Base-by-base conservation (phyloP, 345 rosid genomes). In the Erucastrum elatum region DNA sequence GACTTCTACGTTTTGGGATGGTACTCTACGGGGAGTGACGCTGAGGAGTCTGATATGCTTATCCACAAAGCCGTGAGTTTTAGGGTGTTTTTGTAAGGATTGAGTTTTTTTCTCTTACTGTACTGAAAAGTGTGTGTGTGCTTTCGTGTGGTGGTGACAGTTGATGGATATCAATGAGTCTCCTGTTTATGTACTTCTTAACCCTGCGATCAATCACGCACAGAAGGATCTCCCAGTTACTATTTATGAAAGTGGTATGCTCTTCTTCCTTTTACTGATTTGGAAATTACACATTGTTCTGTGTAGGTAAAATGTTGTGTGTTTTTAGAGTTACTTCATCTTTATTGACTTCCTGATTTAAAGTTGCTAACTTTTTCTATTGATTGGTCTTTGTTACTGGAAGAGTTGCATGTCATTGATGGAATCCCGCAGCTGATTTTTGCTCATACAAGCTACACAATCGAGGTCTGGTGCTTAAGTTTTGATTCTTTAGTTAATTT, bases 111-210 rank as follows among this genome's bases (percentile, higher is more conserved):
- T 77, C 9, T 27, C 58, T 66, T 44, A 6, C 4, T 56, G 5
- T 59, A 44, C 73, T 64, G 35, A 76, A 66, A 56, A 13, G 33
- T 66, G n/a, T 66, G 39, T 69, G 69, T 33, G 2, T 29, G 55
- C 27, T 76, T 76, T 64, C 25, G 11, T 27, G 66, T 49, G 8
- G 1, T 63, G 46, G 44, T 64, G 29, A 64, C 94, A 94, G 98
- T 72, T 95, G 82, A 95, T 92, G 97, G 99, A 92, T 79, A 88
- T 95, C 72, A 95, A 95, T 74, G 99, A 95, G 82, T 92, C 93
- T 82, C 98, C 98, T 61, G 93, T 92, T 68, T 95, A 91, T 83
- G 93, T 92, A 17, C 92, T 95, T 61, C 91, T 95, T 26, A 92
- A 95, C 78, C 97, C 99, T 21, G 82, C 87, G 0, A 92, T 92